Evolutionary conservation across 352 stramenopile genomes (phyloP), one percentile per base, ranked within the genome.

Genomic region (Aphanomyces astaci): DNA sequence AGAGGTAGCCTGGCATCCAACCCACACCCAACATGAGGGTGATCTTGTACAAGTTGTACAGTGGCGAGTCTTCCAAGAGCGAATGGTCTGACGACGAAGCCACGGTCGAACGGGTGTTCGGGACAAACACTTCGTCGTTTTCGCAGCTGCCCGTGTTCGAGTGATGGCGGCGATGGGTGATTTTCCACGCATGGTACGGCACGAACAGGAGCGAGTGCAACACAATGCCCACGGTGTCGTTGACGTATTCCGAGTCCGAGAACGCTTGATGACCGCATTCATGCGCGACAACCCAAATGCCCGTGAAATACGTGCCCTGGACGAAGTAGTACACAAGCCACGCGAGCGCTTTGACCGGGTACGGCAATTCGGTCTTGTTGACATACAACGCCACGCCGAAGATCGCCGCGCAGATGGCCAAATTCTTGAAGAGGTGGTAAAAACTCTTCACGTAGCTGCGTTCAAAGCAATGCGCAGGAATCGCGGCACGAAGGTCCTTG

Each of bases 201-300:
- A 99, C 96, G 32, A 99, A 84, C 39, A 99, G 80, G 31, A 87
- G 84, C 73, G 97, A 98, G 83, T 99, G 96, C 40, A 98, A 79
- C 64, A 99, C 77, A 72, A 98, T 96, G 5, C 97, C 97, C 53
- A 98, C 87, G 48, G 89, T 57, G 74, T 99, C 97, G 80, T 99
- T 99, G 31, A 98, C 85, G 1, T 84, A 78, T 78, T 98, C 89
- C 45, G 74, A 96, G 24, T 89, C 82, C 36, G 88, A 98, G 77
- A 98, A 99, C 39, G 95, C 90, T 73, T 98, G 93, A 79, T 99
- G 97, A 51, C 97, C 97, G 74, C 96, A 99, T 75, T 99, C 97
- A 75, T 99, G 97, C 0, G 92, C 96, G 10, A 99, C 73, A 32
- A 99, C 95, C 97, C 96, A 99, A 40, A 98, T 88, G 51, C 96